Base-by-base conservation (phyloP, 805 yeast genomes). In the Candida schatavii region DNA sequence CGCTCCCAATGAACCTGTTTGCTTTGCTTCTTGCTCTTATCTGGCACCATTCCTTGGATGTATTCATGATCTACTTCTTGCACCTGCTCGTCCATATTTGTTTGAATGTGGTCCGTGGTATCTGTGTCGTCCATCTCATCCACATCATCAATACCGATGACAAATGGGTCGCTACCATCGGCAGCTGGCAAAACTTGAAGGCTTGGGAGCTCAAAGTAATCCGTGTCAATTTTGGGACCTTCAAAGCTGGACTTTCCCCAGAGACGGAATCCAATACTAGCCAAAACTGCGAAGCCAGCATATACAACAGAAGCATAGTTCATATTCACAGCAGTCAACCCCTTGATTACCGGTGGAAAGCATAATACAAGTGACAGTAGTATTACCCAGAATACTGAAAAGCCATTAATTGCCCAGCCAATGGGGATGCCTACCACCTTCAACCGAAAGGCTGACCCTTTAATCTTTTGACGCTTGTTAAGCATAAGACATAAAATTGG, bases 221-320 rank as follows among this genome's bases (percentile, higher is more conserved):
- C 74, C 1, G 62, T 59, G 44, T 77, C 80, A 6, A 78, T 60
- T 20, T 68, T 60, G 0, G 93, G 93, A 0, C 89, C 85, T 28
- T 74, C 77, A 62, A 85, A 85, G 43, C 75, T 71, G 13, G 65
- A 46, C 23, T 62, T 68, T 1, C 91, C 93, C 86, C 88, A 85
- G 7, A 64, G 52, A 38, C 66, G 64, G 61, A 78, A 85, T n/a
- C 74, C 70, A 3, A 77, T 45, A 0, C 72, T 46, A 0, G 83
- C 77, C 30, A 81, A 69, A 1, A 66, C 50, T 0, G 77, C 48
- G n/a, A 79, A 63, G 1, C 71, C 48, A 0, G 69, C 46, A 47
- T 83, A 77, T 3, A 85, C 89, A 7, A 75, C 73, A n/a, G 80
- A 60, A 0, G 95, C 88, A 51, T 78, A 80, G 54, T 80, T 80